A percentile compares a stretch with the other conserved stretches of the same genome.
phyloP scores from a whole-genome alignment of 2,329 filamentous ascomycete species.

The Metarhizium rileyi region DNA sequence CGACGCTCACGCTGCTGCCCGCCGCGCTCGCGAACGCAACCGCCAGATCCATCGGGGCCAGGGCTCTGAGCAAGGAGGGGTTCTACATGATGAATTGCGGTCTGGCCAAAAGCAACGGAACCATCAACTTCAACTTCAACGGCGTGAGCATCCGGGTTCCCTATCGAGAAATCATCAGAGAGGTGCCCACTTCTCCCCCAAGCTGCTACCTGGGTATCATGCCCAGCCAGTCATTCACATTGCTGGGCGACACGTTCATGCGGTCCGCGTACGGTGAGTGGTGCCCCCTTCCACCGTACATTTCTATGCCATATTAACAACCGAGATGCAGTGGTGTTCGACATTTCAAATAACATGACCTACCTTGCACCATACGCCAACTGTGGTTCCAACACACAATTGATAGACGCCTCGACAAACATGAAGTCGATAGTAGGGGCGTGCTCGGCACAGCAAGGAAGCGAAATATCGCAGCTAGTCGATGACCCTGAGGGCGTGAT shows the following conservation, averaged over 20 bases:
- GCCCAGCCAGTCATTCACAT: constrained; percentile 33
- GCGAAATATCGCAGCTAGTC: not conserved
- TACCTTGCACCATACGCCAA: constrained; percentile 42
- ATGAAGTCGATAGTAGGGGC: constrained; percentile 10
- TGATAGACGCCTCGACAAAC: constrained; percentile 9
- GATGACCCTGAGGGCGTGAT: not conserved
- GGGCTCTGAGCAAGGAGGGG: constrained; percentile 26
- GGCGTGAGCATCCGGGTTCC: constrained; percentile 39
- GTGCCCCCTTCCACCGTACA: not conserved
- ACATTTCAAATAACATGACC: constrained; percentile 36
- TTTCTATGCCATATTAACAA: not conserved
- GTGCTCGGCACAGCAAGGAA: constrained; percentile 6
- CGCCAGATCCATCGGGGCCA: constrained; percentile 37
- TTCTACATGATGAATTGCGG: constrained; percentile 39
- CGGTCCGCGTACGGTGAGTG: constrained; percentile 39
- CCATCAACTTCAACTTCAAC: constrained; percentile 39
- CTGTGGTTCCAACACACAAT: constrained; percentile 27
- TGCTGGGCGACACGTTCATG: constrained; percentile 46
- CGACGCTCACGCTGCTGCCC: constrained; percentile 59
- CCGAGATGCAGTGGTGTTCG: constrained; percentile 33
- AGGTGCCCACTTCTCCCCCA: constrained; percentile 13
- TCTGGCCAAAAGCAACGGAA: constrained; percentile 29
- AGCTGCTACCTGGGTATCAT: constrained; percentile 41
- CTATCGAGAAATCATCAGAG: constrained; percentile 36
- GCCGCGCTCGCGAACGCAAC: constrained; percentile 40